Evolutionary conservation across 495 filamentous ascomycete species (phyloP), one percentile per base, ranked within the genome.

Genomic region (Penicillium bovifimosum): DNA sequence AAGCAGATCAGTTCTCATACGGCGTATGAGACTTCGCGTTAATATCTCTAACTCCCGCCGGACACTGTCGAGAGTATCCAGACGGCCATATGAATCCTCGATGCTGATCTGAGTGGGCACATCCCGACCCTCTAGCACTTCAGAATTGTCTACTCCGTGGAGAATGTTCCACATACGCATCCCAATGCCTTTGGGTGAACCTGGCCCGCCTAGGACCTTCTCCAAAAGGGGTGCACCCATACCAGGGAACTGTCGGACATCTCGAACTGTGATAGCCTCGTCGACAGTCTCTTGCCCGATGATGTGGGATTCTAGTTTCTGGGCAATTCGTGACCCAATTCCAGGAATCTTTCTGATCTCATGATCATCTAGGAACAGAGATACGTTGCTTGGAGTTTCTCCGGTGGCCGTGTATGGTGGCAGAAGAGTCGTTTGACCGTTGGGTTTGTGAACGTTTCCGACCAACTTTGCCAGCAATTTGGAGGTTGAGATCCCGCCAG

Each of bases 51-150:
- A 74, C 60, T 91, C 86, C 38, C 76, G 75, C n/a, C 69, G 71
- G 2, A 89, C 80, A 40, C 83, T 76, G 2, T 80, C 65, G 38
- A 85, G 54, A 0, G 75, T 80, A 55, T 84, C 78, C 1, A 96
- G 73, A 1, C 81, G 80, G 41, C 76, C 74, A 63, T 93, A 97
- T 5, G 88, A 88, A 64, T 97, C 90, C 63, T 97, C 92, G 53
- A 97, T 95, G 67, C 88, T 91, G 64, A 97, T 96, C 65, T 96
- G 91, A 10, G 82, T 83, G 0, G 92, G 92, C 11, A 95, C 66
- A 34, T 81, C 82, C 56, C 82, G 79, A 2, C 84, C 86, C 54
- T 83, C 77, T 16, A 79, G 76, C 14, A 97, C 90, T 36, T 86
- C 83, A 7, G 78, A 72, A 48, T 71, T 68, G 50, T 79, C 78